Evolutionary conservation across 2,329 filamentous ascomycete genomes (phyloP).

Genomic region (Talaromyces atroroseus): DNA sequence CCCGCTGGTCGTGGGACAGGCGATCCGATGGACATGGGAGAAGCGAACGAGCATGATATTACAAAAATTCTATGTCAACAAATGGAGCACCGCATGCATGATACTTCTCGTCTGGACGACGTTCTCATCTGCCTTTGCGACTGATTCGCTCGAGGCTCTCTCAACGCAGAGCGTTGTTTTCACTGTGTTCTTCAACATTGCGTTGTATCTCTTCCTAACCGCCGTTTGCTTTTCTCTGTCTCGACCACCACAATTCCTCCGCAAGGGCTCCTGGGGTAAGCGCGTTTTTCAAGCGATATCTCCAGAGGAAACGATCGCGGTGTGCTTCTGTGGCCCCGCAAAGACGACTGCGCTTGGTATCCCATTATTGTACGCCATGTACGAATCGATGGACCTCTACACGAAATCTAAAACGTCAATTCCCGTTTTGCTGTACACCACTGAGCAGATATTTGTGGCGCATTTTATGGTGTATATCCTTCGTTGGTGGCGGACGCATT

Average conservation of each 20-base stretch:
- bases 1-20: slow-evolving; percentile 59
- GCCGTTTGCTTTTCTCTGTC: slow-evolving; percentile 50
- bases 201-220: slow-evolving; percentile 59
- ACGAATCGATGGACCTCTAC: slow-evolving; percentile 27
- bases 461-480: slow-evolving; percentile 36
- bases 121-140: slow-evolving; percentile 51
- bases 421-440: slow-evolving; percentile 35
- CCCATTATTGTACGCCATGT: slow-evolving; percentile 64
- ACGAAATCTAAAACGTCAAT: slow-evolving; percentile 35
- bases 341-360: slow-evolving; percentile 69
- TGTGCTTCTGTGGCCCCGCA: slow-evolving; percentile 68
- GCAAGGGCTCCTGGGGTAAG: slow-evolving; percentile 16
- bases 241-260: slow-evolving; percentile 29
- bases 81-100: slow-evolving; percentile 41
- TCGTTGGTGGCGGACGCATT: slow-evolving; percentile 22
- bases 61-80: slow-evolving; percentile 49
- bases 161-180: slow-evolving; percentile 60
- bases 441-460: slow-evolving; percentile 36
- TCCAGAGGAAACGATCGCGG: slow-evolving; percentile 60
- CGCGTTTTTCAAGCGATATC: slow-evolving; percentile 38
- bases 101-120: slow-evolving; percentile 49
- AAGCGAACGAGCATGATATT: slow-evolving; percentile 38
- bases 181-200: slow-evolving; percentile 63
- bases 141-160: slow-evolving; percentile 55
- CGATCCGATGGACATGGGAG: slow-evolving; percentile 52